phyloP scores from a whole-genome alignment of 2,329 filamentous ascomycete genomes.

The Calonectria pseudoturangicola region DNA sequence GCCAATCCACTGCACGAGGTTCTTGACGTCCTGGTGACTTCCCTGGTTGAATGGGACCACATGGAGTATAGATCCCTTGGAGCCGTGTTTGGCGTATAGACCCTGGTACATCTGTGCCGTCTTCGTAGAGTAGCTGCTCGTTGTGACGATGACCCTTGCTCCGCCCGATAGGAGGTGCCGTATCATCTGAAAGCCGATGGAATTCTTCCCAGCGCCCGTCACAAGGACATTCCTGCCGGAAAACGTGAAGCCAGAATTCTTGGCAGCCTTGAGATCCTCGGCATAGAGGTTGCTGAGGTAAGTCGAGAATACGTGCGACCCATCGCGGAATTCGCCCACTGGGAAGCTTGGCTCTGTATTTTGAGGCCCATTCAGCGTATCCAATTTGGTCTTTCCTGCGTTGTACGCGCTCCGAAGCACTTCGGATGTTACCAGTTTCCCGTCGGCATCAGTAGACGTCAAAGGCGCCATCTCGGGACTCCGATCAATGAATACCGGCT shows the following conservation, averaged over 20 bases:
- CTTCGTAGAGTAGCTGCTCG: conserved; percentile 96
- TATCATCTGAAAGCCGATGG: conserved; percentile 96
- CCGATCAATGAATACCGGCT: not conserved
- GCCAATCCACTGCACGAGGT: conserved; percentile 96
- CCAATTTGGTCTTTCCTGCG: conserved; percentile 71
- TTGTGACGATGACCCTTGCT: conserved; percentile 96
- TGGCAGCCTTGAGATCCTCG: conserved; percentile 94
- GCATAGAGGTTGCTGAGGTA: conserved; percentile 97
- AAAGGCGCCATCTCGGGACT: conserved; percentile 3
- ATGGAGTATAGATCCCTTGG: conserved; percentile 94
- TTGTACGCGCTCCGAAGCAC: not conserved
- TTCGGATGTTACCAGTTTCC: not conserved
- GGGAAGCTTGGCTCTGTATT: conserved; percentile 97
- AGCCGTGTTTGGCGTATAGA: conserved; percentile 96
- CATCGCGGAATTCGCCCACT: conserved; percentile 93
- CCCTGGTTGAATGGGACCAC: conserved; percentile 99
- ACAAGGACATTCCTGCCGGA: conserved; percentile 97
- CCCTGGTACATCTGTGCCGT: conserved; percentile 99
- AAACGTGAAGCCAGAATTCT: conserved; percentile 91
- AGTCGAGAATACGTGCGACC: conserved; percentile 95
- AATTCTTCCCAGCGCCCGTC: conserved; percentile 98
- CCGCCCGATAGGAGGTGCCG: conserved; percentile 97
- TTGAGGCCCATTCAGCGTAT: conserved; percentile 98
- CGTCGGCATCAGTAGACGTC: not conserved
- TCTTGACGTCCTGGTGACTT: conserved; percentile 97